Evolutionary conservation across 108 stramenopile species (phyloP), one percentile per base, ranked within the genome.

Genomic region (Asterionellopsis glacialis): DNA sequence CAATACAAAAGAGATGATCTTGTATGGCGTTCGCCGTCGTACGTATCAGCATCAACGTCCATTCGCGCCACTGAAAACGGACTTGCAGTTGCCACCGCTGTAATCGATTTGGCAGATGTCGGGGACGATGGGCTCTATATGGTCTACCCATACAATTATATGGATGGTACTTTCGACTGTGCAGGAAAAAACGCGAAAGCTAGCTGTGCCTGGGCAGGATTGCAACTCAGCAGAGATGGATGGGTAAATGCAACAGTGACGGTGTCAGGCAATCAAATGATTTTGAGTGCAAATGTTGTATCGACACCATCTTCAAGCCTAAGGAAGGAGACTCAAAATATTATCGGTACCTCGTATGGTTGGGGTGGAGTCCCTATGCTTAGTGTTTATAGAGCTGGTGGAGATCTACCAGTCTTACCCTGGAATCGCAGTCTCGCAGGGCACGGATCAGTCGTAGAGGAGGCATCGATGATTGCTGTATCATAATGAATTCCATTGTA

Each of bases 221-320:
- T 47, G 19, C 16, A 47, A 9, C 45, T 47, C 5, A 47, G 19
- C 19, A 2, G 19, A 47, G 19, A 16, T 19, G 45, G 19, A 6
- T 47, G 45, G 45, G 45, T 47, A 47, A 47, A 47, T 47, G 45
- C 45, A 16, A 47, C 45, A 2, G 19, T 47, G 16, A 19, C 45
- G 19, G 19, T 47, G 4, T 33, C 33, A 7, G 33, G 33, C 7
- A 33, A 33, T 5, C 2, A 33, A 5, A 33, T 33, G 33, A 33
- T 33, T 33, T 7, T 33, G 33, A 33, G 33, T 33, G 33, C 33
- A 33, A 33, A 33, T 33, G 7, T 33, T 33, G 33, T 7, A 5
- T 33, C 33, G 33, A 33, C 7, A 9, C 4, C 45, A 47, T 47
- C 33, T 33, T 33, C 33, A 33, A 7, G 5, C 33, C 33, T 33